phyloP scores from a whole-genome alignment of 176 grass and related monocot genomes.

The Tillandsia fasciculata region DNA sequence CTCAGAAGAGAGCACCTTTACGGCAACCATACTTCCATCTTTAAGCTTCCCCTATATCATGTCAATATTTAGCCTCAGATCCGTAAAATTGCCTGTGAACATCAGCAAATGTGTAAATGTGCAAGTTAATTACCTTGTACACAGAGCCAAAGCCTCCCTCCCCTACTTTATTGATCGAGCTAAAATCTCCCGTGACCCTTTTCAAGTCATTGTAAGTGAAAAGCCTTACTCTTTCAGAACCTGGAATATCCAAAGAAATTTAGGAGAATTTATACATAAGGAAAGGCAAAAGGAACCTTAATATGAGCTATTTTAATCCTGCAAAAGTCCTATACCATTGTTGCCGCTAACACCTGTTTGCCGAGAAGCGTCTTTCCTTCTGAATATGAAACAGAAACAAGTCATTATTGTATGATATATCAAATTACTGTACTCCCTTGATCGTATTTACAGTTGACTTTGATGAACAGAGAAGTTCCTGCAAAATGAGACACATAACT shows the following conservation, averaged over 20 bases:
- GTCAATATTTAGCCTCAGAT: background rate
- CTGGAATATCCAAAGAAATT: conserved; percentile 8
- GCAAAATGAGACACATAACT: background rate
- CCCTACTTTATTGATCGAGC: conserved; percentile 11
- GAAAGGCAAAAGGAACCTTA: too few species aligned
- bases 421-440: background rate
- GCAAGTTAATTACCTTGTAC: conserved; percentile 12
- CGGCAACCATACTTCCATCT: conserved; percentile 50
- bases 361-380: background rate
- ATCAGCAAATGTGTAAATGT: background rate
- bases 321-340: too few species aligned
- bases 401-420: background rate
- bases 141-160: conserved; percentile 26
- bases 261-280: too few species aligned
- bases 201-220: conserved; percentile 9
- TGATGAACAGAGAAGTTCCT: background rate
- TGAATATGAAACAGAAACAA: conserved; percentile 2
- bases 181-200: conserved; percentile 9
- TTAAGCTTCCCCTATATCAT: conserved; percentile 43
- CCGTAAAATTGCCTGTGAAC: background rate
- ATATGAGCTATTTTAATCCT: too few species aligned
- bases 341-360: background rate
- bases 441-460: background rate
- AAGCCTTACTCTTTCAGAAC: background rate
- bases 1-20: conserved; percentile 64